A percentile compares a stretch with the other conserved stretches of the same genome.
phyloP scores from a whole-genome alignment of 225 moss, liverwort and hornwort species.

The Straminergon stramineum region DNA sequence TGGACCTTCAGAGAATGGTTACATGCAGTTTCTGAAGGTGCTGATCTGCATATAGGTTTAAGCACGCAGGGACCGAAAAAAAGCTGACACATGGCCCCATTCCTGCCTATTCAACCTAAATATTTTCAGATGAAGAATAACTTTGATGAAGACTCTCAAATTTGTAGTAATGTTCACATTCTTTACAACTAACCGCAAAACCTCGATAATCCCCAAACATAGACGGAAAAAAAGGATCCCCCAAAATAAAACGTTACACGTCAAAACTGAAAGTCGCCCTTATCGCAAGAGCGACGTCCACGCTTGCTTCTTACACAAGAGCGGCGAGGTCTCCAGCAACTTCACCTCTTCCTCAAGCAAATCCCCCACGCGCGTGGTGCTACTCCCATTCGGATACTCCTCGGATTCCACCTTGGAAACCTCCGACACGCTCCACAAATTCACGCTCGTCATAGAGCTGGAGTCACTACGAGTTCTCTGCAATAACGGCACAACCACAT shows the following conservation, averaged over 20 bases:
- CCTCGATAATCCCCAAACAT: background rate
- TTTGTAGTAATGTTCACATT: background rate
- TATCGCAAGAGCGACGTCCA: conserved; percentile 21
- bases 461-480: background rate
- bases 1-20: background rate
- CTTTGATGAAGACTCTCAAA: background rate
- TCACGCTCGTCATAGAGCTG: conserved; percentile 7
- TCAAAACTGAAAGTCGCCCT: background rate
- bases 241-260: background rate
- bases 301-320: conserved; percentile 18
- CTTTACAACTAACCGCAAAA: background rate
- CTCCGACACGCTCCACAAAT: background rate
- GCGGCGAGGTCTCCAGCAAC: conserved; percentile 17
- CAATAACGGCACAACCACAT: background rate
- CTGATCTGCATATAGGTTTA: background rate
- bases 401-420: background rate
- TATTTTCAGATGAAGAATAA: background rate
- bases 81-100: background rate
- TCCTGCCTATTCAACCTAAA: background rate
- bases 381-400: conserved; percentile 1
- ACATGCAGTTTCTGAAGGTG: background rate
- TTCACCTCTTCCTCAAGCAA: background rate
- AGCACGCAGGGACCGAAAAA: background rate
- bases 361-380: background rate
- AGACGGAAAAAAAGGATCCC: background rate